Base-by-base conservation (phyloP, 495 filamentous ascomycete species). In the Hypoxylon crocopeplum region DNA sequence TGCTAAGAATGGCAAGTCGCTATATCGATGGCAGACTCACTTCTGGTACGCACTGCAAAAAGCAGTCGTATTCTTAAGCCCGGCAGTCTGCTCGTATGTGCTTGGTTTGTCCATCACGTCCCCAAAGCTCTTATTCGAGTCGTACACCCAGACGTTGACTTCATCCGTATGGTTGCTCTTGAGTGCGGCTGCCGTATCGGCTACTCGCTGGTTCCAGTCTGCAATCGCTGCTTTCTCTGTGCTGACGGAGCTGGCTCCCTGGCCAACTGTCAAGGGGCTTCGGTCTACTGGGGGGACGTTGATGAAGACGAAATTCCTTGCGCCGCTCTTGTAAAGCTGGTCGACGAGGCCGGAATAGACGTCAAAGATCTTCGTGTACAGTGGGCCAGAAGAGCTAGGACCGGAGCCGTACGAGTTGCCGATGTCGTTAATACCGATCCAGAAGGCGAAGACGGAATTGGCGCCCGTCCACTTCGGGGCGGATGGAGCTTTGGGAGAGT, bases 391-490 rank as follows among this genome's bases (percentile, higher is more conserved):
- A 12, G 50, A 33, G 7, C 69, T 70, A 42, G 76, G 38, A n/a
- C 74, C 69, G n/a, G 73, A 63, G 54, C 71, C 80, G 70, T 83
- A 90, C 16, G 77, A 78, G 65, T 86, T 87, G 1, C 87, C 87
- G 10, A 92, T 79, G 59, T 94, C 90, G 56, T 94, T 94, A 57
- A 94, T 86, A 27, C 90, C 89, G 46, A 92, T 87, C 80, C 86
- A 94, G 36, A 89, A 74, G 2, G 81, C 82, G 69, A 90, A 89
- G 21, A 93, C 76, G 0, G 81, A 76, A 52, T 89, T 75, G 5
- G 75, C 65, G 1, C 82, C 76, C 8, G 74, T 79, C 90, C 88
- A 92, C 2, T 81, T 76, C 13, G 83, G 83, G 2, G 71, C 70
- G 1, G 49, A 42, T 5, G 72, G 67, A 0, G 65, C 52, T 39